Evolutionary conservation across 1,139 yeast species (phyloP), one percentile per base, ranked within the genome.

Genomic region (Saccharomyces hybrid): DNA sequence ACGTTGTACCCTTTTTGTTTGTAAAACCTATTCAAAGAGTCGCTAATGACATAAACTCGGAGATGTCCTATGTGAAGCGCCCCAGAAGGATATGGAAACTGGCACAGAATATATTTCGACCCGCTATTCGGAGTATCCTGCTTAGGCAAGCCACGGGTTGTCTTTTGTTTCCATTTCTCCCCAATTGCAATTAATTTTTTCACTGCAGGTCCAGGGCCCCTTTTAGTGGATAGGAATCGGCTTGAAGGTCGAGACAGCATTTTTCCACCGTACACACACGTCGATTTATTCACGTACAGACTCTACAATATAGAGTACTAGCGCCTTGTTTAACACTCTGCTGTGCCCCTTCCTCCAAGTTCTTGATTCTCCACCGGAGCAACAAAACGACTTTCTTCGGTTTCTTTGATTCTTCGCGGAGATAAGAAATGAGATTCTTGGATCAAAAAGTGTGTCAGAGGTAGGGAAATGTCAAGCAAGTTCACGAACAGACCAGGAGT

Each of bases 1-100:
- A 91, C 97, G 47, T 83, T 74, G 59, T 78, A 80, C 0, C 97
- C 97, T 55, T 79, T 80, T 72, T 88, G 78, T 59, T 95, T 75
- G 62, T 88, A 81, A 70, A 81, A 93, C 60, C 98, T 74, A 1
- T 96, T 81, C 44, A 93, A 69, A 0, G 84, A 86, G 69, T 93
- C 99, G 64, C 93, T 84, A 47, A 93, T 89, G 1, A 97, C 87
- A 70, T 88, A 93, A 0, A 93, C 98, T 53, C 99, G 75, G 41
- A 90, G 76, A 71, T 93, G 99, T 0, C 99, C 99, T 80, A 93
- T 83, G 67, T 93, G 99, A 13, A 93, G 76, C 57, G 79, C 77
- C 1, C 99, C 99, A 0, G 97, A 88, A 0, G 99, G 99, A 64
- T 93, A 93, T 0, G 99, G 99, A 67, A 93, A 93, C 97, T 88